Evolutionary conservation across 2,329 filamentous ascomycete genomes (phyloP).

Genomic region (Aspergillus pseudonomiae): DNA sequence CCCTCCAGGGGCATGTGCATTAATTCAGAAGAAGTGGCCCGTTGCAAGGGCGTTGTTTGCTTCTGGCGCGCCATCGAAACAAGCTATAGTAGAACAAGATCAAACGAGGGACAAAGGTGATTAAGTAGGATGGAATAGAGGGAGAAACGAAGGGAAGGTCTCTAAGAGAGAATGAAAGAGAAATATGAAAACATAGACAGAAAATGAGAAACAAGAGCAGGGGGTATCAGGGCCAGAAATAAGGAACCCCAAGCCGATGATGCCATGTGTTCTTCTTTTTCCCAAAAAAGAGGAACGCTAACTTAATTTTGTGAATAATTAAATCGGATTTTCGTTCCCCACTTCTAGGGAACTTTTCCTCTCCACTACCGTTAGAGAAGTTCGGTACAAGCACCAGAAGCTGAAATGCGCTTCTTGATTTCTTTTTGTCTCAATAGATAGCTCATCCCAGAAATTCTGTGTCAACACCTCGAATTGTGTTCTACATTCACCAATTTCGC

Average conservation of each 20-base stretch:
- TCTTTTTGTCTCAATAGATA: not conserved
- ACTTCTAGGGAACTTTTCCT: conserved; percentile 2
- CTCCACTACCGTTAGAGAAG: not conserved
- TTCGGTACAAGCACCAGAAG: not conserved
- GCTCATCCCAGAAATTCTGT: not conserved
- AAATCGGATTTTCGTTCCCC: not conserved
- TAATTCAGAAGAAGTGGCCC: conserved; percentile 69
- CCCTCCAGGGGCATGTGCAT: conserved; percentile 46
- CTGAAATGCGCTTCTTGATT: not conserved
- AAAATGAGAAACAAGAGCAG: not conserved
- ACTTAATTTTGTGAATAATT: conserved; percentile 14
- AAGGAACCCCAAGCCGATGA: conserved; percentile 21
- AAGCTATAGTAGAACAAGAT: conserved; percentile 12
- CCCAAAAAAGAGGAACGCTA: conserved; percentile 6
- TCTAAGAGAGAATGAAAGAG: not conserved
- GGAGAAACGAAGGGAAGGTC: conserved; percentile 12
- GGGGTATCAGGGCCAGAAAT: not conserved
- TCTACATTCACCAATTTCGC: not conserved
- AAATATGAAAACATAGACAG: not conserved
- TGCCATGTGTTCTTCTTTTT: conserved; percentile 42
- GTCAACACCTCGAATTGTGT: not conserved
- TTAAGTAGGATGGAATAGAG: conserved; percentile 11
- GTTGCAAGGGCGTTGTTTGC: conserved; percentile 65
- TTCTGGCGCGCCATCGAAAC: conserved; percentile 70
- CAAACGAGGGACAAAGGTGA: not conserved